Base-by-base conservation (phyloP, 192 early-diverging fungal species). In the Obelidium mucronatum region DNA sequence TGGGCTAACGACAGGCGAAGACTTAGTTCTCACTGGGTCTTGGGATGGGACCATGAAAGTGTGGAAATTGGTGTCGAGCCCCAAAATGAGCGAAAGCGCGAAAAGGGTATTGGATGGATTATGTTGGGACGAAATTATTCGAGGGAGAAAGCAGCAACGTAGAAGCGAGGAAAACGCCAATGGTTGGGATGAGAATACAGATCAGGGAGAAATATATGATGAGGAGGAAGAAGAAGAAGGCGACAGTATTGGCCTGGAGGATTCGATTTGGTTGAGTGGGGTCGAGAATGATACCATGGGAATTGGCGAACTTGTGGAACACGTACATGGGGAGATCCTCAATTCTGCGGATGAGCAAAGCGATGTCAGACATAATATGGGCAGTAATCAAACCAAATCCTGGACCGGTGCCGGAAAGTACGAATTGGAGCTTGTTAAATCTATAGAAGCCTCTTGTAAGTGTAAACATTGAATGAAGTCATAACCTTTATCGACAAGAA, bases 11-110 rank as follows among this genome's bases (percentile, higher is more conserved):
- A 51, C 4, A 26, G 42, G 48, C 2, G 28, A 54, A 24, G n/a
- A n/a, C n/a, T n/a, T n/a, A n/a, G 40, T 74, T 63, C 11, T 74
- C 2, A 74, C 59, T 13, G 72, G 37, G 30, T 24, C 59, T 3
- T 74, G 72, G 72, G 72, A 74, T 62, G 42, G 59, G 4, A 54
- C 59, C 5, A 33, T 74, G 8, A 74, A 74, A 63, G 59, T 74
- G 13, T 74, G 72, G 72, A 37, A 31, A 11, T n/a, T 74, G 13
- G 35, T 74, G 11, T 6, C 8, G 19, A 48, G 44, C 44, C 11
- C 44, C 11, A 6, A 6, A 19, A 15, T 48, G 44, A 48, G 44
- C 19, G 44, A 6, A 19, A 48, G 44, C 19, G 44, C 33, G 8
- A 60, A 33, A 13, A 26, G 13, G 24, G 58, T 60, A 24, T 24